phyloP scores from a whole-genome alignment of 2,329 filamentous ascomycete species.

The Alternaria sp. region DNA sequence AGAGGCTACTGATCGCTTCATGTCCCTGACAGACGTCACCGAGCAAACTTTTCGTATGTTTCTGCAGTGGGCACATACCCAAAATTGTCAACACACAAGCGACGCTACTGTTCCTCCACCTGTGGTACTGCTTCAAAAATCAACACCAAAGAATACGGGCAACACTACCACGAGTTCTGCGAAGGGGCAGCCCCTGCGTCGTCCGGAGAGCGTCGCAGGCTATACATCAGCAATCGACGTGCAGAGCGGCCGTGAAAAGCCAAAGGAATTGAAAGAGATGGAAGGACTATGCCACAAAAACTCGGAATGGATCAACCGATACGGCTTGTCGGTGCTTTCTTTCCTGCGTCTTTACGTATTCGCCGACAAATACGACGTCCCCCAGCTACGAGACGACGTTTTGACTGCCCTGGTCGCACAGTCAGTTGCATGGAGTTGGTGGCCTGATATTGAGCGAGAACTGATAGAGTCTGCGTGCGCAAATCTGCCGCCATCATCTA shows the following conservation, averaged over 20 bases:
- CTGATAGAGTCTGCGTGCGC: background rate
- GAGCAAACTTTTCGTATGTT: background rate
- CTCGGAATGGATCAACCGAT: background rate
- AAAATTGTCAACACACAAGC: accelerated
- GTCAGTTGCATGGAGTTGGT: background rate
- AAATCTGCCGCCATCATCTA: background rate
- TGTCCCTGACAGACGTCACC: background rate
- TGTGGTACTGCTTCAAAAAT: background rate
- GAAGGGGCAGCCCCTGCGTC: too few relatives aligned
- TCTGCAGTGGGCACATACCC: background rate
- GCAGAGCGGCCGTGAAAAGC: too few relatives aligned
- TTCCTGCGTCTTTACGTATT: background rate
- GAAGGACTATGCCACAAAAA: too few relatives aligned
- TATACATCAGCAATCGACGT: too few relatives aligned
- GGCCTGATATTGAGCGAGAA: too few relatives aligned
- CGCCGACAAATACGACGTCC: background rate
- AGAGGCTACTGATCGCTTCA: background rate
- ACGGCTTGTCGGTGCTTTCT: background rate
- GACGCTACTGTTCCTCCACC: too few relatives aligned
- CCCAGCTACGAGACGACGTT: background rate
- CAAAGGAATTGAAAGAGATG: too few relatives aligned
- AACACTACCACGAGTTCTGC: too few relatives aligned
- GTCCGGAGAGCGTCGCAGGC: too few relatives aligned
- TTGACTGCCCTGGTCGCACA: background rate
- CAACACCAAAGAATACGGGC: background rate